These are phyloP conservation scores for Clavaria fumosa DNA, from an alignment of 768 basidiomycete species.

Conservation along the genomic window DNA sequence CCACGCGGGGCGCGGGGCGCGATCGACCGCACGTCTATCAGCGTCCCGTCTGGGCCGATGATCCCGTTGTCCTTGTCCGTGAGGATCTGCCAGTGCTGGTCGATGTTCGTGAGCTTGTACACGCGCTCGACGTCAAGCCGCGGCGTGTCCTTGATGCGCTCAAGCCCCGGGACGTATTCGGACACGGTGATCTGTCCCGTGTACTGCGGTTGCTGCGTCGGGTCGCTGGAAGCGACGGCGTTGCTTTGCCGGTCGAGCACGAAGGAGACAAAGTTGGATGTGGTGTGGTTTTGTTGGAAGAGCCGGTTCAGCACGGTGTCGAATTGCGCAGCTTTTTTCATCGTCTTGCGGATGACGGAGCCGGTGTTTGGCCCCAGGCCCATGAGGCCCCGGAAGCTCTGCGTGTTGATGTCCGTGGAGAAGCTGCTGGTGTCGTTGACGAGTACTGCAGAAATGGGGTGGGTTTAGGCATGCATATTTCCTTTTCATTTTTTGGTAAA, in stretches of 20 bases:
- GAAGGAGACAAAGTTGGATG: slow-evolving; percentile 52
- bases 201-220: slow-evolving; percentile 28
- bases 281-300: slow-evolving; percentile 41
- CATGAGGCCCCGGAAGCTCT: slow-evolving; percentile 57
- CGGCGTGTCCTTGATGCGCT: slow-evolving; percentile 44
- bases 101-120: slow-evolving; percentile 27
- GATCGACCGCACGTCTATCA: slow-evolving; percentile 45
- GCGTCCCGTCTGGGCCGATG: slow-evolving; percentile 60
- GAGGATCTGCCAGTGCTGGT: slow-evolving; percentile 72
- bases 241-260: slow-evolving; percentile 53
- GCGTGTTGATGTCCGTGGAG: slow-evolving; percentile 38
- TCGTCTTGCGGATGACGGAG: slow-evolving; percentile 43
- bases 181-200: slow-evolving; percentile 57
- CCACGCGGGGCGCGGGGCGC: slow-evolving; percentile 47
- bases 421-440: slow-evolving; percentile 51
- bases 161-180: slow-evolving; percentile 46
- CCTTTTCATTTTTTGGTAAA: too few species aligned
- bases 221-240: slow-evolving; percentile 38
- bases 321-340: slow-evolving; percentile 28
- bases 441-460: slow-evolving; percentile 33
- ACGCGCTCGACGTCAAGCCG: slow-evolving; percentile 54
- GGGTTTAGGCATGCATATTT: too few species aligned
- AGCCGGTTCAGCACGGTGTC: slow-evolving; percentile 50
- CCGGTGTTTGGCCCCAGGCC: slow-evolving; percentile 69
- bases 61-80: slow-evolving; percentile 47